Conservation (phyloP, 495 filamentous ascomycete genomes). For the Hypoxylon crocopeplum region DNA sequence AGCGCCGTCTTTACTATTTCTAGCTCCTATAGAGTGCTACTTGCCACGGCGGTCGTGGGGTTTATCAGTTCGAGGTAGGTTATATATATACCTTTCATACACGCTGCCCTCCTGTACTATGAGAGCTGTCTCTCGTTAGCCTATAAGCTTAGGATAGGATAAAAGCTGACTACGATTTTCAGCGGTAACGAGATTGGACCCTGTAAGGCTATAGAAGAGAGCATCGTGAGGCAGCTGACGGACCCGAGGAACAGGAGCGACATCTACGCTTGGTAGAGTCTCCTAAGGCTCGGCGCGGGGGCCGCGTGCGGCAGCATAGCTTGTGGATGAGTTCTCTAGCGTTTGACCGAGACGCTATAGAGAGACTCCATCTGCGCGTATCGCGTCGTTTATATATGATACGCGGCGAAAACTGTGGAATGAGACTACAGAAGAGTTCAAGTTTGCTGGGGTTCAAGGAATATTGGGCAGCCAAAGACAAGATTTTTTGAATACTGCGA, state of each 20-base stretch:
- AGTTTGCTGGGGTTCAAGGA: constrained; percentile 41
- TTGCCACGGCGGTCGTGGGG: constrained; percentile 77
- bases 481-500: too few relatives aligned
- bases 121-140: too few relatives aligned
- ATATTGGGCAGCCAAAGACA: constrained; percentile 31
- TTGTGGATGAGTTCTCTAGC: constrained; percentile 47
- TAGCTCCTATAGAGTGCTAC: constrained; percentile 75
- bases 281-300: constrained; percentile 39
- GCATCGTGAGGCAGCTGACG: constrained; percentile 75
- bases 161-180: too few relatives aligned
- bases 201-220: constrained; percentile 86
- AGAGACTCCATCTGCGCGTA: constrained; percentile 48
- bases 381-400: constrained; percentile 47
- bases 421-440: constrained; percentile 51
- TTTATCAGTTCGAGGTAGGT: constrained; percentile 72
- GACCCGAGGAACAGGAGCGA: constrained; percentile 67
- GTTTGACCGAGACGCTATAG: constrained; percentile 32
- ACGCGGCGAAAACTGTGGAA: constrained; percentile 48
- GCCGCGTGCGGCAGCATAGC: constrained; percentile 44
- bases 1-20: constrained; percentile 72
- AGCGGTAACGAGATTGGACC: constrained; percentile 83
- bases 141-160: too few relatives aligned
- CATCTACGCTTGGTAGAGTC: constrained; percentile 80
- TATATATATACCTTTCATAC: too few relatives aligned
- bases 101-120: too few relatives aligned